Evolutionary conservation across 2,329 filamentous ascomycete species (phyloP).

Genomic region (Monosporascus sp.): DNA sequence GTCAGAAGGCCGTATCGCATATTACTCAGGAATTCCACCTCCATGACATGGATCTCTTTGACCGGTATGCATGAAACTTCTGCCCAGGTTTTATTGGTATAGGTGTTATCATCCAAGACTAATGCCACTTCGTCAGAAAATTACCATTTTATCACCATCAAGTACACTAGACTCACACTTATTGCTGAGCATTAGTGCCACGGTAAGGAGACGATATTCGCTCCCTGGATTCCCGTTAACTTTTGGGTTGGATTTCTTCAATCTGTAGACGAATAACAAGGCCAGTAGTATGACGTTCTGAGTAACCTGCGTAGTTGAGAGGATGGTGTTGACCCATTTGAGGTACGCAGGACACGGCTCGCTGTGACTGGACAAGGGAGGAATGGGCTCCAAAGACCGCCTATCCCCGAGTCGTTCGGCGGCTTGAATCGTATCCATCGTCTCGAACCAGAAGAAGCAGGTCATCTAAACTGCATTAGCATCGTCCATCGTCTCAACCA

Average conservation of each 20-base stretch:
- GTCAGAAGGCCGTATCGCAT: constrained; percentile 92
- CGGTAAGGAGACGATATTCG: constrained; percentile 86
- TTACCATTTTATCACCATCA: neutral
- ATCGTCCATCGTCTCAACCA: neutral
- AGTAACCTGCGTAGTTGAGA: constrained; percentile 92
- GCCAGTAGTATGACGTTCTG: constrained; percentile 92
- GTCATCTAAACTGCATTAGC: constrained; percentile 61
- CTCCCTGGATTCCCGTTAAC: constrained; percentile 91
- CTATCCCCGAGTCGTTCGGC: constrained; percentile 58
- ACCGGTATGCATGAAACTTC: constrained; percentile 94
- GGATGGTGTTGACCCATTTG: constrained; percentile 88
- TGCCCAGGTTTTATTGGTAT: constrained; percentile 99
- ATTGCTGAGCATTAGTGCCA: constrained; percentile 95
- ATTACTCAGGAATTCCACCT: constrained; percentile 98
- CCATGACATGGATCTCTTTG: constrained; percentile 96
- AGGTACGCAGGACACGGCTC: constrained; percentile 74
- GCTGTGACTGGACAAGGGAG: constrained; percentile 61
- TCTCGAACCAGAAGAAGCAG: constrained; percentile 97
- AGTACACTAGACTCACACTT: constrained; percentile 61
- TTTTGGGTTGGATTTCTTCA: constrained; percentile 84
- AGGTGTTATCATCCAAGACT: constrained; percentile 97
- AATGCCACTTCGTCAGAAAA: constrained; percentile 8
- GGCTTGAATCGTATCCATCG: constrained; percentile 68
- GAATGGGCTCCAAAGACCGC: constrained; percentile 31
- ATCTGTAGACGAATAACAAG: constrained; percentile 83